Base-by-base conservation (phyloP, 495 filamentous ascomycete genomes). In the Penicillium parvum region DNA sequence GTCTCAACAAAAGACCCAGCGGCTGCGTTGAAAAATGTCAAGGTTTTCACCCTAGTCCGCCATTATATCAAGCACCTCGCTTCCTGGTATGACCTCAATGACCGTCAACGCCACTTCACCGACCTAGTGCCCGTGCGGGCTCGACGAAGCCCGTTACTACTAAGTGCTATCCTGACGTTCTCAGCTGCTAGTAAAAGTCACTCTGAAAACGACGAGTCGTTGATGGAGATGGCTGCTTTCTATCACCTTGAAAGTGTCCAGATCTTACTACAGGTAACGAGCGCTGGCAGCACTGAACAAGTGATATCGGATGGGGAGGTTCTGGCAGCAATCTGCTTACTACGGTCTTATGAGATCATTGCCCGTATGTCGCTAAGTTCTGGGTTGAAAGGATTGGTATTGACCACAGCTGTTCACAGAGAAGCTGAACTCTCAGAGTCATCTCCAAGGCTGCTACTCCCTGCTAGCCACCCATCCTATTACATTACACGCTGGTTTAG, bases 331-430 rank as follows among this genome's bases (percentile, higher is more conserved):
- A 66, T 63, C 2, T 69, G 66, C 32, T 48, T 71, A 8, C 34
- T 71, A 11, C 45, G 63, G 16, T 66, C 60, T 3, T 69, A 65
- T 47, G 64, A 69, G 40, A 68, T 71, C 14, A 56, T 69, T 5
- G 42, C 45, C 4, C 35, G 60, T 57, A 14, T 12, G 51, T 50
- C 5, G 11, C 4, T 17, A 12, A 6, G 3, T 28, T 3, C 26
- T n/a, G 9, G 12, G 3, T 28, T 28, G n/a, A n/a, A n/a, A 28
- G 26, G 8, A 28, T 10, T 10, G 9, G 7, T 9, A n/a, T 10
- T 28, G 7, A 28, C 12, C 4, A 9, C 12, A 18, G 16, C 0
- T 21, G 9, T 28, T 15, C 34, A 8, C 30, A 56, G 53, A 51
- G 19, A 49, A 54, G 17, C 30, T 54, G 8, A 48, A 34, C 23